These are phyloP conservation scores for Phalaenopsis hybrid DNA, from an alignment of 116 monocot species.

Conservation along the genomic window DNA sequence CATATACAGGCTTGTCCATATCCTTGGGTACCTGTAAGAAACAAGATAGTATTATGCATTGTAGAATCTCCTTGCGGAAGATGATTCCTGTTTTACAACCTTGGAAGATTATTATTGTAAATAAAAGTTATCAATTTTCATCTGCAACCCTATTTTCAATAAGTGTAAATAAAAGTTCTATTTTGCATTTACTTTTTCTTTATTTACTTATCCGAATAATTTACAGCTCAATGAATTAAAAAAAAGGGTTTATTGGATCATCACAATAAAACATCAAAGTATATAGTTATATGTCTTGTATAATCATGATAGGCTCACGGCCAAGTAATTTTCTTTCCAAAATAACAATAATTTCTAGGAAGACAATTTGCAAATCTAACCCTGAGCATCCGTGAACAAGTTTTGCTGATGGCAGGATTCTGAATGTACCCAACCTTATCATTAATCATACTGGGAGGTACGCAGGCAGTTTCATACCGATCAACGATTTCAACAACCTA, in stretches of 20 bases:
- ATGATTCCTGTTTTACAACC: no score
- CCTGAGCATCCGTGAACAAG: slow-evolving; percentile 45
- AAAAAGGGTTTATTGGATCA: neutral
- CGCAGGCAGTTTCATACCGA: slow-evolving; percentile 58
- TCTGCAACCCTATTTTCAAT: no score
- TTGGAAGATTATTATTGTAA: no score
- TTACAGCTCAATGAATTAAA: no score
- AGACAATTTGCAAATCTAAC: slow-evolving; percentile 22
- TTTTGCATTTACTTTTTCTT: no score
- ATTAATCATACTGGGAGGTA: slow-evolving; percentile 30
- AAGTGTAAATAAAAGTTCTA: no score
- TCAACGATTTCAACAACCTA: slow-evolving; percentile 89
- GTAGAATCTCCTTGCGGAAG: no score
- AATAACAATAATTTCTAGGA: neutral
- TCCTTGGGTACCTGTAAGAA: slow-evolving; percentile 53
- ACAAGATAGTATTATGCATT: neutral
- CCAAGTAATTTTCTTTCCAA: neutral
- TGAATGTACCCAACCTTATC: slow-evolving; percentile 56
- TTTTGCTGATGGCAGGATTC: slow-evolving; percentile 30
- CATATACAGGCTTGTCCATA: slow-evolving; percentile 63
- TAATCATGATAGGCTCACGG: neutral
- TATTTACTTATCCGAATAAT: no score
- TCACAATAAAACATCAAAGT: neutral
- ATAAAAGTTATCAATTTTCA: no score
- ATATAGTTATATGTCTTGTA: neutral